These are phyloP conservation scores for Protomyces inundatus DNA, from an alignment of 1,139 yeast species.

Conservation along the genomic window DNA sequence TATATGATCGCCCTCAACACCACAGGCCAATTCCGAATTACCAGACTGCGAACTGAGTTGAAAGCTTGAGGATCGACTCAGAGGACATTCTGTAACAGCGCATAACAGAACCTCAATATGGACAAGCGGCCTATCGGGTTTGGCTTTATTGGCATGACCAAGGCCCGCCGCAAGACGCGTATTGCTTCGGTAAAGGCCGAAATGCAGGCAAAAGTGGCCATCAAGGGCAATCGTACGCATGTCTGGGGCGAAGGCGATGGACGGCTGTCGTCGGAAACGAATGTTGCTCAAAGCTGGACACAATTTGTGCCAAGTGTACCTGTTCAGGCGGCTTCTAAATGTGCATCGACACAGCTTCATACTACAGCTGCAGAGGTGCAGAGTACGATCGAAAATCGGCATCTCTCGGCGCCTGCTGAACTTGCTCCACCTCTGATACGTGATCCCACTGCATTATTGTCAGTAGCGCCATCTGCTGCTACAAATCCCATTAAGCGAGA, in stretches of 20 bases:
- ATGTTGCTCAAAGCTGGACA: background rate
- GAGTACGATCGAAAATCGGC: background rate
- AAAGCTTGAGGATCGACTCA: too few species aligned
- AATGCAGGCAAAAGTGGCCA: constrained; percentile 16
- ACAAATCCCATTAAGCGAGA: too few species aligned
- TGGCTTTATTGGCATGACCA: constrained; percentile 12
- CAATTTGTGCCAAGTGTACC: background rate
- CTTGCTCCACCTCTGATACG: too few species aligned
- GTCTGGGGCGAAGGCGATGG: constrained; percentile 17
- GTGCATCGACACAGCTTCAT: background rate
- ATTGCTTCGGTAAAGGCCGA: constrained; percentile 12
- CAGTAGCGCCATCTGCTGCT: too few species aligned
- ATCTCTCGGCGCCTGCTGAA: too few species aligned
- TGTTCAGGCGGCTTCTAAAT: background rate
- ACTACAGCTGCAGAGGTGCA: background rate
- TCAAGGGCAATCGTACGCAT: constrained; percentile 10
- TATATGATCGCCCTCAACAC: too few species aligned
- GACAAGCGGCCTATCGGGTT: constrained; percentile 9
- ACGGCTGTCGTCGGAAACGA: background rate
- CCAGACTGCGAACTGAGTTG: too few species aligned
- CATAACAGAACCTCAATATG: background rate
- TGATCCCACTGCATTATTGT: too few species aligned
- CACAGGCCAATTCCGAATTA: background rate
- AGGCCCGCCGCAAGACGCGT: background rate
- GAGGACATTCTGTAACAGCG: too few species aligned